These are phyloP conservation scores for Komagataea norvegica DNA, from an alignment of 1,139 yeast genomes.

Conservation along the genomic window DNA sequence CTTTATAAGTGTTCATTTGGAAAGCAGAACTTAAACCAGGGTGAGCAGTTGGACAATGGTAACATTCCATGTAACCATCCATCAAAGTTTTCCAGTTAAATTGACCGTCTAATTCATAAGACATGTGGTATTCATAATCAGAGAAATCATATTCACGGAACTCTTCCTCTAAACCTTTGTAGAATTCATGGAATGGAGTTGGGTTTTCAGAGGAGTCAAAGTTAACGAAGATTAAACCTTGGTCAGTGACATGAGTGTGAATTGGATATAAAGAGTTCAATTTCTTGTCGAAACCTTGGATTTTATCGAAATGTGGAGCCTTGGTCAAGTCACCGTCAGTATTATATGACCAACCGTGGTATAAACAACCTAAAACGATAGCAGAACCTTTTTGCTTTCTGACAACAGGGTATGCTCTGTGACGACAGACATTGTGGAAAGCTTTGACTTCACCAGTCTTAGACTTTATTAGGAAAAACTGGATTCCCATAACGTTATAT, in stretches of 20 bases:
- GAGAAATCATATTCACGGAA: slow-evolving; percentile 52
- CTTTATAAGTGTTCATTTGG: slow-evolving; percentile 60
- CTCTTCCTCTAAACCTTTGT: slow-evolving; percentile 45
- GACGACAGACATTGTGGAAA: slow-evolving; percentile 61
- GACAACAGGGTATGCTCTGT: slow-evolving; percentile 58
- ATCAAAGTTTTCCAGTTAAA: slow-evolving; percentile 64
- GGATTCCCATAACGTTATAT: slow-evolving; percentile 47
- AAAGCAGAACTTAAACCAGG: slow-evolving; percentile 56
- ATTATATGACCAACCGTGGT: slow-evolving; percentile 65
- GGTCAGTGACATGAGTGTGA: slow-evolving; percentile 48
- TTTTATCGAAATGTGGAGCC: slow-evolving; percentile 57
- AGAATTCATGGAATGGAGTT: slow-evolving; percentile 48
- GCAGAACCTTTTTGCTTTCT: slow-evolving; percentile 56
- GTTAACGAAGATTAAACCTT: slow-evolving; percentile 54
- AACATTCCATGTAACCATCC: slow-evolving; percentile 67
- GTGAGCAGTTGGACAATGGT: slow-evolving; percentile 64
- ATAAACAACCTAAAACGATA: slow-evolving; percentile 51
- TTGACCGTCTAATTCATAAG: slow-evolving; percentile 58
- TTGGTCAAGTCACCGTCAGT: slow-evolving; percentile 52
- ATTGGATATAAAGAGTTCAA: slow-evolving; percentile 53
- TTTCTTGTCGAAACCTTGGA: slow-evolving; percentile 52
- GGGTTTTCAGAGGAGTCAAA: slow-evolving; percentile 37
- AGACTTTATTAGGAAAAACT: slow-evolving; percentile 51
- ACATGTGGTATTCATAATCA: slow-evolving; percentile 61
- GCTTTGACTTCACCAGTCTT: slow-evolving; percentile 49